phyloP scores from a whole-genome alignment of 2,329 filamentous ascomycete species.

The Alternaria postmessia region DNA sequence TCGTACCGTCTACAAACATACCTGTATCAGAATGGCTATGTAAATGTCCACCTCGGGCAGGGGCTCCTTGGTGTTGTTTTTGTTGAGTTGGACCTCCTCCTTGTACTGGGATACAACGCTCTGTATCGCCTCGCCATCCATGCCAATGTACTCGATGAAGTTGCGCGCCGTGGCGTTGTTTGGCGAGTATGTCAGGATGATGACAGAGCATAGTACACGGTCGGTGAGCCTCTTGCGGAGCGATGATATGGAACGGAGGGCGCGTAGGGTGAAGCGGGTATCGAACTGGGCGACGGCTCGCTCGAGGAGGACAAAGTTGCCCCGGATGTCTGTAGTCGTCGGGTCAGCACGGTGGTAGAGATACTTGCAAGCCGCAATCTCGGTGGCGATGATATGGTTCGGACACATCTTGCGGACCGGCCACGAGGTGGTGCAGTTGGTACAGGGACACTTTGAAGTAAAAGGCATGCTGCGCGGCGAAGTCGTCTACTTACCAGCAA shows the following conservation, averaged over 20 bases:
- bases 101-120: constrained; percentile 61
- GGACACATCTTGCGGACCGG: constrained; percentile 39
- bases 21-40: constrained; percentile 74
- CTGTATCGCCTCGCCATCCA: constrained; percentile 70
- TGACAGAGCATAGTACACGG: constrained; percentile 80
- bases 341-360: constrained; percentile 44
- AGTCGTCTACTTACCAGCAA: constrained; percentile 44
- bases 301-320: constrained; percentile 90
- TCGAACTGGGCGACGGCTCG: constrained; percentile 93
- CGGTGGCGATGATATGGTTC: constrained; percentile 41
- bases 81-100: constrained; percentile 71
- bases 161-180: constrained; percentile 73
- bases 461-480: constrained; percentile 27
- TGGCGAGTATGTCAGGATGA: constrained; percentile 79
- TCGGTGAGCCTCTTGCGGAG: constrained; percentile 89
- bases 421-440: constrained; percentile 28
- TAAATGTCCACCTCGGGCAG: constrained; percentile 90
- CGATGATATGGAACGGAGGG: constrained; percentile 92
- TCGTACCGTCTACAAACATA: constrained; percentile 23
- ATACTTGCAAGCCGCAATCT: constrained; percentile 40
- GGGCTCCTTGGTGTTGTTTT: constrained; percentile 73
- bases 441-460: constrained; percentile 34
- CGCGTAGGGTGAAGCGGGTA: constrained; percentile 91
- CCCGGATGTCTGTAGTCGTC: constrained; percentile 79
- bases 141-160: constrained; percentile 74